phyloP scores from a whole-genome alignment of 2,329 filamentous ascomycete species.

The Ascochyta fabae region DNA sequence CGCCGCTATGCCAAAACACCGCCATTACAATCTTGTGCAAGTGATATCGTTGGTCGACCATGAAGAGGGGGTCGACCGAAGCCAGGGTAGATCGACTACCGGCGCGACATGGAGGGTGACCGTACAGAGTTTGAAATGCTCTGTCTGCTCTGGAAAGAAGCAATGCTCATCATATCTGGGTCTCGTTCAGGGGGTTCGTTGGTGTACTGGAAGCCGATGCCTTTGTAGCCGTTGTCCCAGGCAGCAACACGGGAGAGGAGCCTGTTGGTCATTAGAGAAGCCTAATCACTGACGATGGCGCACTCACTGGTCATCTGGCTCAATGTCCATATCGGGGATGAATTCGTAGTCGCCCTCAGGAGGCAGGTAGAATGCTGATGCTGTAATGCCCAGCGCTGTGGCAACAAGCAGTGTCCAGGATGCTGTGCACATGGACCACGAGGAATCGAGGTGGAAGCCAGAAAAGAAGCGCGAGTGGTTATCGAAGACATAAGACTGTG shows the following conservation, averaged over 20 bases:
- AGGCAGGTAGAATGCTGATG: slow-evolving; percentile 73
- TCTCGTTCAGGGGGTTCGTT: slow-evolving; percentile 24
- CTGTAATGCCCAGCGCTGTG: slow-evolving; percentile 64
- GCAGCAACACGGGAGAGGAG: slow-evolving; percentile 42
- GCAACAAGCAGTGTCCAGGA: slow-evolving; percentile 64
- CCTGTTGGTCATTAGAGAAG: slow-evolving; percentile 34
- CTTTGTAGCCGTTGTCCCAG: slow-evolving; percentile 46
- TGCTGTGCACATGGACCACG: slow-evolving; percentile 73
- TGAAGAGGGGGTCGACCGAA: not conserved
- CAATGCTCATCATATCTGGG: slow-evolving; percentile 21
- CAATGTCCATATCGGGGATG: slow-evolving; percentile 56
- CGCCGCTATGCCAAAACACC: slow-evolving; percentile 15
- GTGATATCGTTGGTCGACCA: slow-evolving; percentile 1
- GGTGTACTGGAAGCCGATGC: slow-evolving; percentile 19
- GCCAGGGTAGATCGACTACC: slow-evolving; percentile 8
- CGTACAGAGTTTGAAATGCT: slow-evolving; percentile 15
- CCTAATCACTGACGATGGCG: slow-evolving; percentile 1
- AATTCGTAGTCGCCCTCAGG: slow-evolving; percentile 87
- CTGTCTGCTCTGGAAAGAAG: slow-evolving; percentile 16
- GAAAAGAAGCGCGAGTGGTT: slow-evolving; percentile 82
- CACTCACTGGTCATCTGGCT: slow-evolving; percentile 46
- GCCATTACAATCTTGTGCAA: slow-evolving; percentile 18
- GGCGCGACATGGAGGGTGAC: slow-evolving; percentile 10
- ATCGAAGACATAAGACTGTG: slow-evolving; percentile 80
- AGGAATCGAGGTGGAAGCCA: slow-evolving; percentile 80